Base-by-base conservation (phyloP, 2,329 filamentous ascomycete species). In the Fusarium protoensiforme region DNA sequence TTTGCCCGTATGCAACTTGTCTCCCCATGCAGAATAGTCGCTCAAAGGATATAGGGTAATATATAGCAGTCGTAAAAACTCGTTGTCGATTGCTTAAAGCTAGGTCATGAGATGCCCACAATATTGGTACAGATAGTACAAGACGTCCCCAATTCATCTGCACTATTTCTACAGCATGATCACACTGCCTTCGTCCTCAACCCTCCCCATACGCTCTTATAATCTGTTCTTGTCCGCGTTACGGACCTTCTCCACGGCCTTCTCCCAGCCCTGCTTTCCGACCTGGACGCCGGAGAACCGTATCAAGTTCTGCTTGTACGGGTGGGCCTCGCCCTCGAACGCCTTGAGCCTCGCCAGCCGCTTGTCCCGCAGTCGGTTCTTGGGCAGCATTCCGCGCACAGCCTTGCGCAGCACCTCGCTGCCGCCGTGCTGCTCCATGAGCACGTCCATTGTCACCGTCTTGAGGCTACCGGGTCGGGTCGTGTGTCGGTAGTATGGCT, bases 301-400 rank as follows among this genome's bases (percentile, higher is more conserved):
- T 59, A 98, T 84, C 71, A 98, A 84, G 80, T 99, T 99, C 83
- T 92, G 84, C 88, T 94, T 93, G 83, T 98, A 98, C 41, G 96
- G 97, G 86, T 99, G 95, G 27, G 91, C 91, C 41, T 90, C 87
- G n/a, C 96, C 95, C 85, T 99, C 97, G 83, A 98, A 99, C 7
- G 94, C 95, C 90, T 98, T 99, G 81, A 99, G 85, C 77, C 96
- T 88, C 39, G 92, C 94, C 85, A 99, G 85, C 73, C 97, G 86
- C 86, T 94, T 93, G 82, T 98, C 95, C 78, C 96, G 87, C 80
- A 99, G 85, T 79, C 95, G 87, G 85, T 99, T 99, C 90, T 99
- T 99, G 62, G 96, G 96, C 83, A 99, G 84, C 96, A 99, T 99
- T 57, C 97, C 97, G 80, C 93, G 93, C 43, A 99, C 97, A 1